Evolutionary conservation across 1,284 basidiomycete genomes (phyloP), one percentile per base, ranked within the genome.

Genomic region (Ustilago cynodontis): DNA sequence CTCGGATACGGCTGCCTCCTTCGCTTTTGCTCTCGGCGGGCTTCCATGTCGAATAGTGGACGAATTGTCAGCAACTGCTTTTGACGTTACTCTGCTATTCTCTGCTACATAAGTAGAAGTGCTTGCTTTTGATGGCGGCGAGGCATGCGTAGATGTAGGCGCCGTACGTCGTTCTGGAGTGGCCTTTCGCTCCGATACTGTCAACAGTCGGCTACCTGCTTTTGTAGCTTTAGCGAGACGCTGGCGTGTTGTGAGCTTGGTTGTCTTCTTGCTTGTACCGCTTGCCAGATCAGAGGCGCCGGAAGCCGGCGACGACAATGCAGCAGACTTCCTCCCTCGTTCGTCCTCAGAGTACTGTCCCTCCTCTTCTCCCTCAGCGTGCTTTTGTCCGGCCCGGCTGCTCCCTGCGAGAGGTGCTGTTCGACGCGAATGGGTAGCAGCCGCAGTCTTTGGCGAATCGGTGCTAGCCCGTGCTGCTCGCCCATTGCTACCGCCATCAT

Each of bases 201-300:
- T 45, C 3, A 78, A 62, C 8, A 71, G 61, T 13, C 70, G 60
- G 41, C 68, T 71, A 9, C 71, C 71, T 3, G 63, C 76, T 50
- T 78, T 78, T 16, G 76, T 73, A 1, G 76, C 76, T 49, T 78
- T 78, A 18, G 76, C 71, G 0, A 78, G 57, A 29, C 76, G 67
- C 47, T 74, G 71, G 6, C 76, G 64, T 2, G 76, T 78, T 8
- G 76, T 74, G 20, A 78, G 63, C 57, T 77, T 78, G 3, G 52
- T 24, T 5, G 50, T 43, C 55, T 71, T 71, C 59, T 70, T 75
- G 8, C 55, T 10, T 22, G 41, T 39, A 29, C 33, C 56, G 16
- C 18, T 26, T 5, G 51, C 39, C 18, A 37, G 9, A 31, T 73
- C 71, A 3, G 71, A 67, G 18, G 50, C 31, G n/a, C 28, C 58